Evolutionary conservation across 192 early-diverging fungal species (phyloP).

Genomic region (Kickxella alabastrina): DNA sequence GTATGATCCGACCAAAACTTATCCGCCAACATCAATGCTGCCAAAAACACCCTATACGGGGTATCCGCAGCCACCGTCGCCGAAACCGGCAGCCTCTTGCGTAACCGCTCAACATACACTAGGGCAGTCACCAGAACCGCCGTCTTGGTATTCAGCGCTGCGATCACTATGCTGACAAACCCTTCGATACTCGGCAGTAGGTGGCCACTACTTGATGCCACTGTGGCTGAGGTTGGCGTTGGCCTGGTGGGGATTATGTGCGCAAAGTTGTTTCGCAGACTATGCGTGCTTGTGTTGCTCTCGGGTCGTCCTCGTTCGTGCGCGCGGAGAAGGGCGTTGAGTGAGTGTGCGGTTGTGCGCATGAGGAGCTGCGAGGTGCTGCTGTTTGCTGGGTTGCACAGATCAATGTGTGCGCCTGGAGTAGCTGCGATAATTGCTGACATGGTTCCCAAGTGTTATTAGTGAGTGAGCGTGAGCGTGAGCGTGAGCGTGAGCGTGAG

Average conservation of each 20-base stretch:
- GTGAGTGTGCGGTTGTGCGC: constrained; percentile 29
- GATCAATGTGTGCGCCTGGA: not conserved
- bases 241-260: constrained; percentile 11
- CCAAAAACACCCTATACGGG: constrained; percentile 69
- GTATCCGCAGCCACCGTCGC: constrained; percentile 68
- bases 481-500: too few species aligned
- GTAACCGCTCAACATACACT: constrained; percentile 69
- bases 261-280: constrained; percentile 21
- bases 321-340: constrained; percentile 32
- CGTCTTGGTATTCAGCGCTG: constrained; percentile 23
- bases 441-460: too few species aligned
- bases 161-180: constrained; percentile 33
- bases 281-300: not conserved
- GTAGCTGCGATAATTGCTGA: not conserved
- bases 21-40: constrained; percentile 62
- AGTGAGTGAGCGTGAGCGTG: too few species aligned
- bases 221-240: not conserved
- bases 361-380: constrained; percentile 25
- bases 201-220: constrained; percentile 5
- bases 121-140: constrained; percentile 57
- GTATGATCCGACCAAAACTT: constrained; percentile 61
- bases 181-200: constrained; percentile 33
- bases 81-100: constrained; percentile 55
- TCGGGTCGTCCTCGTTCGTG: constrained; percentile 1
- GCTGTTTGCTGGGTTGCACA: constrained; percentile 1